A percentile compares a stretch with the other conserved stretches of the same genome.
phyloP scores from a whole-genome alignment of 805 yeast genomes.

The Scheffersomyces coipomensis region DNA sequence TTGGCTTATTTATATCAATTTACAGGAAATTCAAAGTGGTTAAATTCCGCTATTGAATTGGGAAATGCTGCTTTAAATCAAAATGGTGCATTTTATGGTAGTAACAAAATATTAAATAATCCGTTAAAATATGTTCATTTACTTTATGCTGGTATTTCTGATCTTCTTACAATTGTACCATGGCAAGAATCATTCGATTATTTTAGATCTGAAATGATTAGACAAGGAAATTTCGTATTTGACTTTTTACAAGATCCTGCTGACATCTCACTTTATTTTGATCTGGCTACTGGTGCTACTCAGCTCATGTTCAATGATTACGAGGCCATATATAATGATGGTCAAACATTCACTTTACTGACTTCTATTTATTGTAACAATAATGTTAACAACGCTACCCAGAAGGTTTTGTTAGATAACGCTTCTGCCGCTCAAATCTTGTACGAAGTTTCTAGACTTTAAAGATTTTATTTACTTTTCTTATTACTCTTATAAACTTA shows the following conservation, averaged over 20 bases:
- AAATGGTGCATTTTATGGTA: slow-evolving; percentile 16
- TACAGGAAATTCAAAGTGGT: slow-evolving; percentile 11
- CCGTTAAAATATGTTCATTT: slow-evolving; percentile 23
- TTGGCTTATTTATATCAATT: slow-evolving; percentile 17
- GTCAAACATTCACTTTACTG: slow-evolving; percentile 1
- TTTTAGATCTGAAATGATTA: slow-evolving; percentile 5
- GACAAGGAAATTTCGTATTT: slow-evolving; percentile 7
- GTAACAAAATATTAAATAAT: slow-evolving; percentile 21
- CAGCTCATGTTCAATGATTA: slow-evolving; percentile 5
- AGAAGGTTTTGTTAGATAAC: slow-evolving; percentile 11
- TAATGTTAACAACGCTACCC: not conserved
- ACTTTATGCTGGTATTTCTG: slow-evolving; percentile 24
- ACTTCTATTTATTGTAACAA: slow-evolving; percentile 6
- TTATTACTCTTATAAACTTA: too few relatives aligned
- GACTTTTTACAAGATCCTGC: slow-evolving; percentile 12
- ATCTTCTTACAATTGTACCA: slow-evolving; percentile 11
- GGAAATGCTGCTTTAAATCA: slow-evolving; percentile 15
- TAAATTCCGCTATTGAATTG: slow-evolving; percentile 16
- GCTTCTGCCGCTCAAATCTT: slow-evolving; percentile 18
- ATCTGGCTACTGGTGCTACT: slow-evolving; percentile 7
- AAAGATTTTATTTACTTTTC: too few relatives aligned
- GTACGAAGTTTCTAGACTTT: slow-evolving; percentile 8
- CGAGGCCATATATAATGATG: slow-evolving; percentile 4
- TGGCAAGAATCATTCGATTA: slow-evolving; percentile 1
- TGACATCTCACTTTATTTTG: slow-evolving; percentile 11